Evolutionary conservation across 768 basidiomycete genomes (phyloP), one percentile per base, ranked within the genome.

Genomic region (Pleurotus sapidus): DNA sequence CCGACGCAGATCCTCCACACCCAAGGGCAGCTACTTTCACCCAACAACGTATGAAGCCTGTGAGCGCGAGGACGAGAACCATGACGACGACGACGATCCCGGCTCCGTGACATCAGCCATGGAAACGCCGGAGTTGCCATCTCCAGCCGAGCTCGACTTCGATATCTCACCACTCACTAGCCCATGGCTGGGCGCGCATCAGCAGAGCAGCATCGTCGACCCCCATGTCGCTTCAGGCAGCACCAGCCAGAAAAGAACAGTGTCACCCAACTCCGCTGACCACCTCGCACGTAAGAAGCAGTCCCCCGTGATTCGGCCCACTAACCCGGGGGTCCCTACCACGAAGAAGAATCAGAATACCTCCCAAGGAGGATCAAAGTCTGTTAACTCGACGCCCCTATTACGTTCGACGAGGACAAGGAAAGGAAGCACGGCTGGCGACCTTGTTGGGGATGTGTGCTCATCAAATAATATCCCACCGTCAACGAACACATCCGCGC

Each of bases 91-190:
- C 40, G 38, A 20, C 24, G 55, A 57, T n/a, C n/a, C n/a, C 49
- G 49, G 40, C 54, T n/a, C 24, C 49, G 17, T 48, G 38, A 45
- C 56, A 38, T 70, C 60, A 27, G 50, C 59, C 47, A 53, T 60
- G 25, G 30, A 34, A 34, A 34, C 30, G 2, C 70, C 68, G 30
- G 46, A 57, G 0, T 63, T 73, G 11, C 71, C 77, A 2, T 77
- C 78, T 15, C 74, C 79, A 0, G 70, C 75, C 18, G 84, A 89
- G 56, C 69, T 88, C 24, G 89, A 87, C 57, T 78, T 86, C 57
- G 87, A 93, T 59, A 83, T 93, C 48, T 90, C 89, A 1, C 90
- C 91, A 0, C 73, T 93, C 18, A 89, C 89, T 0, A 91, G 89
- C 61, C 90, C 90, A 1, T 91, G 90, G 88, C 77, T 93, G 0